These are phyloP conservation scores for Isabelozyma pseudorhagii DNA, from an alignment of 805 yeast genomes.

Conservation along the genomic window DNA sequence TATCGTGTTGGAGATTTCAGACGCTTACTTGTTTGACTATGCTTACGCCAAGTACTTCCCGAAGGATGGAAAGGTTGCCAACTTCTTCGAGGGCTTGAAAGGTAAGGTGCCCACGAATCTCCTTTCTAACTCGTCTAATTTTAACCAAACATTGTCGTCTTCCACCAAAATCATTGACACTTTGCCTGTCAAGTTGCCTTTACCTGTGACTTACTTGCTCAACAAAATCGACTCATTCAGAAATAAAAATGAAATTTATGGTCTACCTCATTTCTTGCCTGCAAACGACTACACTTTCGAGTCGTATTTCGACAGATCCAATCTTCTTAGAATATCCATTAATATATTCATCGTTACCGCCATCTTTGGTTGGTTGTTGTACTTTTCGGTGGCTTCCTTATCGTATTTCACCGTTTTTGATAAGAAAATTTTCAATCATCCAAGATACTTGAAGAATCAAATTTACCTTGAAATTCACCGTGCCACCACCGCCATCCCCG, in stretches of 20 bases:
- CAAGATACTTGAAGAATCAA: constrained; percentile 92
- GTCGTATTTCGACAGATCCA: constrained; percentile 73
- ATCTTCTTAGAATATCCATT: constrained; percentile 64
- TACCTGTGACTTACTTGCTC: constrained; percentile 11
- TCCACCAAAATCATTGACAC: constrained; percentile 3
- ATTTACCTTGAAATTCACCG: constrained; percentile 76
- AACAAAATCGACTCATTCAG: constrained; percentile 19
- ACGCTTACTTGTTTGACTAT: constrained; percentile 70
- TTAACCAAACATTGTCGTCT: constrained; percentile 3
- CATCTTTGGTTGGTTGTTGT: constrained; percentile 83
- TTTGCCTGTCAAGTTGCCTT: constrained; percentile 4
- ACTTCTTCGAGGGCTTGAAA: constrained; percentile 13
- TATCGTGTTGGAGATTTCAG: constrained; percentile 79
- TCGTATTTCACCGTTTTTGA: constrained; percentile 81
- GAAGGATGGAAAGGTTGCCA: constrained; percentile 12
- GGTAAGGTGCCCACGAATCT: constrained; percentile 4
- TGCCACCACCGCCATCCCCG: constrained; percentile 80
- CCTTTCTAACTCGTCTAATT: background rate
- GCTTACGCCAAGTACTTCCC: constrained; percentile 62
- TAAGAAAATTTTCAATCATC: constrained; percentile 88
- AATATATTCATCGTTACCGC: constrained; percentile 69
- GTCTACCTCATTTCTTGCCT: constrained; percentile 59
- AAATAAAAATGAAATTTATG: constrained; percentile 48
- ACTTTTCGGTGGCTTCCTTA: constrained; percentile 70
- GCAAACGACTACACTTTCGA: constrained; percentile 54